phyloP scores from a whole-genome alignment of 257 asterid species.

The Lycium ferocissimum region DNA sequence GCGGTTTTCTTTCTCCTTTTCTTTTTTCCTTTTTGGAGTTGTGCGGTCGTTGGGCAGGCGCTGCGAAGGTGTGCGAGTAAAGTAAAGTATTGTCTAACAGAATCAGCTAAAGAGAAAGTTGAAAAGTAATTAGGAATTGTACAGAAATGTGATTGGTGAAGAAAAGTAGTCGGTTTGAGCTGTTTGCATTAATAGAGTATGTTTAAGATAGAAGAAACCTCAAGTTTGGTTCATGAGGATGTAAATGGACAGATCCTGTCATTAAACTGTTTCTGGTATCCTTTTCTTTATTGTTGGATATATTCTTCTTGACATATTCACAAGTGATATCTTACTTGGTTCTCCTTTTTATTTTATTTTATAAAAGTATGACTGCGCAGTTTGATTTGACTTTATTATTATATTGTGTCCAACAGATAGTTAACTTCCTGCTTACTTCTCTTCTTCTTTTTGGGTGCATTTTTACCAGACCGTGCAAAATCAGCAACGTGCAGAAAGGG shows the following conservation, averaged over 20 bases:
- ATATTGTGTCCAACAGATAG: background rate
- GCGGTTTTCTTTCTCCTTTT: background rate
- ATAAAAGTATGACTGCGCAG: background rate
- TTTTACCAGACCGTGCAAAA: slow-evolving; percentile 70
- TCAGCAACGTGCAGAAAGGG: slow-evolving; percentile 89
- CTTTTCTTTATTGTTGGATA: background rate
- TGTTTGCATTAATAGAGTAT: background rate
- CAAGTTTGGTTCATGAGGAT: background rate
- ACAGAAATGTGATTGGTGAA: background rate
- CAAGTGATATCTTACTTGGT: background rate
- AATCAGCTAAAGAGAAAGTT: slow-evolving; percentile 11
- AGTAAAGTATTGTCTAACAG: background rate
- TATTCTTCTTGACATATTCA: background rate
- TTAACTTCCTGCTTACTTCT: background rate
- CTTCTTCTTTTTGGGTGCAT: slow-evolving; percentile 28
- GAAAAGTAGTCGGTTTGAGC: slow-evolving; percentile 8
- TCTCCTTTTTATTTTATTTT: background rate
- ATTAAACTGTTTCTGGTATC: background rate
- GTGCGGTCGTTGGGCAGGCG: background rate
- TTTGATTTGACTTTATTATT: background rate
- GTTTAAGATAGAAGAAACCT: background rate
- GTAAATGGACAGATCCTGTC: background rate
- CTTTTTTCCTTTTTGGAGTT: background rate
- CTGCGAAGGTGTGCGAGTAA: background rate
- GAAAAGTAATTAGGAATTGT: background rate